These are phyloP conservation scores for Xanthoconium stramineum DNA, from an alignment of 768 basidiomycete genomes.

Conservation along the genomic window DNA sequence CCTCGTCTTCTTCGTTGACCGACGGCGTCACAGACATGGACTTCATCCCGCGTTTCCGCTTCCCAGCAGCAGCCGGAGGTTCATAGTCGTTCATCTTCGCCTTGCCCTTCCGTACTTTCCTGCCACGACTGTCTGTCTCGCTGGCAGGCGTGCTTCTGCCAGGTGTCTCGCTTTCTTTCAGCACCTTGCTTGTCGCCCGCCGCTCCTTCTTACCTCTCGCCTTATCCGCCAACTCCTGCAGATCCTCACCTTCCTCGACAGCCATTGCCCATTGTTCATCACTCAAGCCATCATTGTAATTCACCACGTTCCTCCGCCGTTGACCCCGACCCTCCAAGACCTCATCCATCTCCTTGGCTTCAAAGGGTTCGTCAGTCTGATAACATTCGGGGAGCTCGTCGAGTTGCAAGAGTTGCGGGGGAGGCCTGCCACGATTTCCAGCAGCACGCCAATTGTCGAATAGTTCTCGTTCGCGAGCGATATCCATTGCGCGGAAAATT, in stretches of 20 bases:
- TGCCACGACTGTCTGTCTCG: slow-evolving; percentile 53
- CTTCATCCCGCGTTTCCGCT: slow-evolving; percentile 74
- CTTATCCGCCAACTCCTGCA: slow-evolving; percentile 69
- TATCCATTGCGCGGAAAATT: slow-evolving; percentile 81
- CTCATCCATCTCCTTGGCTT: slow-evolving; percentile 51
- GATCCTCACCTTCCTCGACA: slow-evolving; percentile 77
- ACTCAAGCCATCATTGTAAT: slow-evolving; percentile 89
- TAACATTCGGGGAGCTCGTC: slow-evolving; percentile 94
- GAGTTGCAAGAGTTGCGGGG: slow-evolving; percentile 72
- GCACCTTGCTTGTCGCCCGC: slow-evolving; percentile 54
- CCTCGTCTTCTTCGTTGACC: slow-evolving; percentile 69
- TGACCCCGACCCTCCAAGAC: slow-evolving; percentile 77
- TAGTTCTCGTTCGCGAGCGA: slow-evolving; percentile 68
- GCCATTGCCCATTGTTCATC: slow-evolving; percentile 94
- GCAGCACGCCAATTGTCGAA: slow-evolving; percentile 63
- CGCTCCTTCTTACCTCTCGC: slow-evolving; percentile 63
- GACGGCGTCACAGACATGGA: slow-evolving; percentile 78
- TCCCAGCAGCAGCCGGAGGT: slow-evolving; percentile 41
- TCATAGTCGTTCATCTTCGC: slow-evolving; percentile 57
- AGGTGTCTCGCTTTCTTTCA: slow-evolving; percentile 58
- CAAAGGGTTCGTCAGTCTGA: slow-evolving; percentile 80
- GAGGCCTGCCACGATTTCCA: slow-evolving; percentile 77
- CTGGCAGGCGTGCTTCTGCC: slow-evolving; percentile 63
- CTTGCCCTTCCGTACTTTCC: slow-evolving; percentile 59
- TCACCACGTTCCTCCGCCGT: slow-evolving; percentile 77